These are phyloP conservation scores for Trichosporon sp. DNA, from an alignment of 1,284 basidiomycete species.

Conservation along the genomic window DNA sequence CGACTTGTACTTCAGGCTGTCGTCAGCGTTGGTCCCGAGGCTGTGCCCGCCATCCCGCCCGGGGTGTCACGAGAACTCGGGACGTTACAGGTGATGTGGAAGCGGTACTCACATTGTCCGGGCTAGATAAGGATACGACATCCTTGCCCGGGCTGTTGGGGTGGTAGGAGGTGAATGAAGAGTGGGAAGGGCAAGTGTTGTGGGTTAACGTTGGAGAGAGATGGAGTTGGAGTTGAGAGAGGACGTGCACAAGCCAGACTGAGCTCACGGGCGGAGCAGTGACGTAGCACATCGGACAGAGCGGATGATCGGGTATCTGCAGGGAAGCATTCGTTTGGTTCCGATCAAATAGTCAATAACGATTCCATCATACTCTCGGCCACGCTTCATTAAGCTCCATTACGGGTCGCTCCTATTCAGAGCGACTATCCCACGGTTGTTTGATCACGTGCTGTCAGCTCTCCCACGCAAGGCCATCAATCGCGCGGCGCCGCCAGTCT, in stretches of 20 bases:
- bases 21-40: constrained; percentile 4
- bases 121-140: constrained; percentile 55
- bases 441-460: constrained; percentile 4
- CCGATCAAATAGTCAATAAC: not conserved
- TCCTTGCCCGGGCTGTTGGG: constrained; percentile 24
- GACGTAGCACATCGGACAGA: constrained; percentile 13
- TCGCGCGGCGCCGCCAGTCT: not conserved
- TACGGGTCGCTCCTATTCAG: not conserved
- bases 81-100: not conserved
- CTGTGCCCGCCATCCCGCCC: not conserved
- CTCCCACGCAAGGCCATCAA: constrained; percentile 10
- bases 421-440: not conserved
- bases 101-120: constrained; percentile 47
- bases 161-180: not conserved
- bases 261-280: constrained; percentile 3
- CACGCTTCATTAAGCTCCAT: not conserved
- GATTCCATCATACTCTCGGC: not conserved
- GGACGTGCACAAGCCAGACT: constrained; percentile 2
- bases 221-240: not conserved
- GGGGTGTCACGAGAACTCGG: no score
- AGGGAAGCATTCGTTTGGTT: not conserved
- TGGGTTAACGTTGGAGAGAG: not conserved
- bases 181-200: not conserved
- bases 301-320: constrained; percentile 1
- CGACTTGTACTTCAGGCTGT: constrained; percentile 56